Percentiles rank a stretch among this genome's conserved stretches.
Evolutionary conservation across 352 stramenopile species (phyloP).

Genomic region (Plasmopara viticola): DNA sequence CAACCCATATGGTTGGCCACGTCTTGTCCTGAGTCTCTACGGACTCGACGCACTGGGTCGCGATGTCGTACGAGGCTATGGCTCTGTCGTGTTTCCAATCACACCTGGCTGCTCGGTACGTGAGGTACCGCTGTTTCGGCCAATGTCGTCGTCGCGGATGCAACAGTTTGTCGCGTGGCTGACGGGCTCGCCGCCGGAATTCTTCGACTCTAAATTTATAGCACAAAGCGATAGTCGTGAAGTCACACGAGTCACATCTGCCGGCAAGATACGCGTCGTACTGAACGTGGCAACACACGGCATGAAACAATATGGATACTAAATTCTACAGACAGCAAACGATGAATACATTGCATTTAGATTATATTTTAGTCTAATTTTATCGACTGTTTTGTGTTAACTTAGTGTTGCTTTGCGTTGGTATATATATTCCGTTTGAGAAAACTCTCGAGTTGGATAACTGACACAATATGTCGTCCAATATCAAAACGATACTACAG

Average conservation of each 20-base stretch:
- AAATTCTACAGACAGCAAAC: too few species aligned
- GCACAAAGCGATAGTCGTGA: slow-evolving; percentile 63
- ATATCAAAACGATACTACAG: too few species aligned
- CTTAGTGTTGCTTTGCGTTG: too few species aligned
- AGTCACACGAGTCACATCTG: slow-evolving; percentile 54
- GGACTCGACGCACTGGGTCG: slow-evolving; percentile 87
- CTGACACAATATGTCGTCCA: too few species aligned
- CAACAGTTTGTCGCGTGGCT: slow-evolving; percentile 88
- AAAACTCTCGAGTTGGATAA: too few species aligned
- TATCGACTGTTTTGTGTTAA: too few species aligned
- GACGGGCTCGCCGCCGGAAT: slow-evolving; percentile 81
- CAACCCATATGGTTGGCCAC: slow-evolving; percentile 92
- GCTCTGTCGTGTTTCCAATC: slow-evolving; percentile 80
- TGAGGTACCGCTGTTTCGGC: slow-evolving; percentile 84
- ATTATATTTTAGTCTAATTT: too few species aligned
- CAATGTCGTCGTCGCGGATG: slow-evolving; percentile 75
- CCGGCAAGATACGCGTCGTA: slow-evolving; percentile 41
- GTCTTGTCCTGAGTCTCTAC: slow-evolving; percentile 85
- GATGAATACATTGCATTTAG: too few species aligned
- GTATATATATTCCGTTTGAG: too few species aligned
- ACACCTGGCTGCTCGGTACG: slow-evolving; percentile 46
- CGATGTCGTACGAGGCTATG: slow-evolving; percentile 90
- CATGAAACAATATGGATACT: slow-evolving; percentile 49
- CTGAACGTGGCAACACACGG: slow-evolving; percentile 61
- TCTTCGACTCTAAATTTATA: slow-evolving; percentile 84